Conservation (phyloP, 116 monocot species). For the Zostera marina region DNA sequence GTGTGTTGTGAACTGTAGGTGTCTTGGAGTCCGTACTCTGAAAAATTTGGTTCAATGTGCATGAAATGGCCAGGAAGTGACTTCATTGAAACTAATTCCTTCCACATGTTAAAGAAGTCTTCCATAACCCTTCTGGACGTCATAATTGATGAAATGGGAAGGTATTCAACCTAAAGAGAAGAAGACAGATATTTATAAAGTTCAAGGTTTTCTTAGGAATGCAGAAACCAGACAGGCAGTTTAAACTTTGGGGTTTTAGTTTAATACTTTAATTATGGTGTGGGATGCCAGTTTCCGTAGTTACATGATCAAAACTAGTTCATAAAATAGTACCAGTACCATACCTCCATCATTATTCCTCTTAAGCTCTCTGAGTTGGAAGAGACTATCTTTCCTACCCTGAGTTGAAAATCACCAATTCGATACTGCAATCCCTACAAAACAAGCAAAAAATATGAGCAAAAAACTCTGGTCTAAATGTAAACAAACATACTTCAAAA, state of each 20-base stretch:
- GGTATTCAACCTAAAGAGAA: conserved; percentile 68
- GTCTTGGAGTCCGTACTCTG: conserved; percentile 70
- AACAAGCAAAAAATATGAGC: conserved; percentile 1
- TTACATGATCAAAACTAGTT: not conserved
- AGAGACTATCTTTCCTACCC: conserved; percentile 73
- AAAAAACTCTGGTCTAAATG: not conserved
- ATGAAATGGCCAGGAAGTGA: conserved; percentile 82
- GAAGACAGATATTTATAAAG: not conserved
- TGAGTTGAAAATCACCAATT: conserved; percentile 76
- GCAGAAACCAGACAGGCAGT: no score
- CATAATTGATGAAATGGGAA: conserved; percentile 72
- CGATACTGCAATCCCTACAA: conserved; percentile 75
- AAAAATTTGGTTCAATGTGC: conserved; percentile 57
- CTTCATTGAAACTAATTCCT: conserved; percentile 55
- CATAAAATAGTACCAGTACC: not conserved
- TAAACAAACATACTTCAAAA: not conserved
- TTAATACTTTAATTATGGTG: no score
- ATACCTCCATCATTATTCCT: conserved; percentile 99
- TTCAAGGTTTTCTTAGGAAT: not conserved
- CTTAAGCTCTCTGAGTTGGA: conserved; percentile 47
- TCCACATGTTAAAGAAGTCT: conserved; percentile 83
- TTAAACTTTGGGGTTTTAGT: no score
- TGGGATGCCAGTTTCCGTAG: no score
- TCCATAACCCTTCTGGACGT: conserved; percentile 65
- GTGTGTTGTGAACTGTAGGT: conserved; percentile 69